Conservation (phyloP, 2,329 filamentous ascomycete species). For the Geoglossum cookeanum region DNA sequence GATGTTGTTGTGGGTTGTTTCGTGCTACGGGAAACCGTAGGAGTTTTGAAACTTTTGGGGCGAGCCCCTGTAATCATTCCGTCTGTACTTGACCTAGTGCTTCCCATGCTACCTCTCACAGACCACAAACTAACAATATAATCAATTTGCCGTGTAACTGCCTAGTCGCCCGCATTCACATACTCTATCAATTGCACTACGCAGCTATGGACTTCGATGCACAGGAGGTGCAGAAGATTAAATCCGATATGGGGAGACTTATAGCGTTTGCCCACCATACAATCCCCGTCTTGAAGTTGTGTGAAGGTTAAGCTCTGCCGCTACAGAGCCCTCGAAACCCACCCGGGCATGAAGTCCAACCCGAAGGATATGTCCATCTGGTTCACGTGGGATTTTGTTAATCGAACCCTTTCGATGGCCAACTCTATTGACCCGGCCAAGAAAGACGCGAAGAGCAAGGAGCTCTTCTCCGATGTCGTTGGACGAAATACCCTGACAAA, state of each 20-base stretch:
- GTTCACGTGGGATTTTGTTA: slow-evolving; percentile 25
- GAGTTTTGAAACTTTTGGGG: neutral
- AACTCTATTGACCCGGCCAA: slow-evolving; percentile 23
- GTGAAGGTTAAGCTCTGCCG: neutral
- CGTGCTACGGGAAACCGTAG: neutral
- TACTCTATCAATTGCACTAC: neutral
- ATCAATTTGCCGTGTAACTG: neutral
- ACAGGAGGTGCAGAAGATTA: neutral
- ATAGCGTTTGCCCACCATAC: neutral
- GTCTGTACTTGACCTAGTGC: too few relatives aligned
- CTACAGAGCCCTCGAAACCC: slow-evolving; percentile 9
- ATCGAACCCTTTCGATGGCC: slow-evolving; percentile 24
- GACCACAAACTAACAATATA: too few relatives aligned
- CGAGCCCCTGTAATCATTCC: too few relatives aligned
- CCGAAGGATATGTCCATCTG: slow-evolving; percentile 17
- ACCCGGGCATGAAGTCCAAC: slow-evolving; percentile 11
- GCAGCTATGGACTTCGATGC: neutral
- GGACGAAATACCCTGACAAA: slow-evolving; percentile 10
- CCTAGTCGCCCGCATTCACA: too few relatives aligned
- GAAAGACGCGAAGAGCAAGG: slow-evolving; percentile 9
- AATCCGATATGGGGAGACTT: neutral
- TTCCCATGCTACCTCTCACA: too few relatives aligned
- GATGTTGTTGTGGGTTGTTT: neutral
- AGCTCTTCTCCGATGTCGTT: slow-evolving; percentile 11
- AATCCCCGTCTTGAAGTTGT: neutral